Evolutionary conservation across 2,329 filamentous ascomycete genomes (phyloP).

Genomic region (Botryosphaeria agaves): DNA sequence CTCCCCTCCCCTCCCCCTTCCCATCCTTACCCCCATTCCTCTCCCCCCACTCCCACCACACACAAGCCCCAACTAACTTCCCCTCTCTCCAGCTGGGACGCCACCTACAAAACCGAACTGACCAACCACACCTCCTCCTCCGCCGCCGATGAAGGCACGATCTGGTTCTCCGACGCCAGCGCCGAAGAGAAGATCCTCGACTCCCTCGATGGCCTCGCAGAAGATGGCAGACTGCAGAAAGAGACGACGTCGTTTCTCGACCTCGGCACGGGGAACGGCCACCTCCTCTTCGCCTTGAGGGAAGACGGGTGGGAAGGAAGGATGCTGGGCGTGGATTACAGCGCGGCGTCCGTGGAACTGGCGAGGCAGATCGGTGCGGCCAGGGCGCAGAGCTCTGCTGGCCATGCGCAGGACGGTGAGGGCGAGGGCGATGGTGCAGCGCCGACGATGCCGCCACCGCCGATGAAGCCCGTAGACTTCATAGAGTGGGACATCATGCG

Average conservation of each 20-base stretch:
- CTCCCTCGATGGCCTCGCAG: conserved; percentile 38
- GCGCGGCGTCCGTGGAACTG: conserved; percentile 52
- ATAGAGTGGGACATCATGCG: conserved; percentile 33
- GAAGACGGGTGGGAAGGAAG: conserved; percentile 49
- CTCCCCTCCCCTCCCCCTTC: conserved; percentile 2
- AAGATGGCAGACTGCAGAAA: conserved; percentile 27
- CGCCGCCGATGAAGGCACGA: conserved; percentile 65
- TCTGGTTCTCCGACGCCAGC: conserved; percentile 91
- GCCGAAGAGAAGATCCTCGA: conserved; percentile 66
- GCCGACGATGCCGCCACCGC: conserved; percentile 4
- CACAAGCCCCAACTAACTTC: conserved; percentile 3
- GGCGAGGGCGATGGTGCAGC: conserved; percentile 17
- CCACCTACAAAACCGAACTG: conserved; percentile 54
- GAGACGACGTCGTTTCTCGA: conserved; percentile 51
- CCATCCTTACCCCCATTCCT: conserved; percentile 2
- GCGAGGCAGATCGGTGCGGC: conserved; percentile 40
- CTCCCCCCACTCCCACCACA: no score
- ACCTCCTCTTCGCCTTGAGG: conserved; percentile 67
- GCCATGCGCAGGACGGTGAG: conserved; percentile 1
- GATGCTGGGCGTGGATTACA: conserved; percentile 85
- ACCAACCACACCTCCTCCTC: conserved; percentile 54
- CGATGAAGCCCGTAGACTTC: no score
- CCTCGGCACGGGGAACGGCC: conserved; percentile 86
- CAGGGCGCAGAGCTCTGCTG: neutral
- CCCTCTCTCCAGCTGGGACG: conserved; percentile 28